Base-by-base conservation (phyloP, 371 early-diverging fungal species). In the Circinella minor region DNA sequence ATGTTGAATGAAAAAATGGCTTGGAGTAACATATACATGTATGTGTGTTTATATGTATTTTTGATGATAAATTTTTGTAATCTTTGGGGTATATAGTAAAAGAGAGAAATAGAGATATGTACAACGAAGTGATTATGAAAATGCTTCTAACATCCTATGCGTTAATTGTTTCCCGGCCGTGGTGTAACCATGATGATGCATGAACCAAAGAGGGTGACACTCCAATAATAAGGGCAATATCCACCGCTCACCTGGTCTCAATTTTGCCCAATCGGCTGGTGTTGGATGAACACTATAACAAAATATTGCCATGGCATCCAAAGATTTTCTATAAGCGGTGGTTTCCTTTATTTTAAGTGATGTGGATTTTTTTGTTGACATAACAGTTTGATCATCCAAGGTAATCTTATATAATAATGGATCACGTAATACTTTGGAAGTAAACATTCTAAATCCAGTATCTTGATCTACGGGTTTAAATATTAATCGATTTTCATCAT, bases 391-490 rank as follows among this genome's bases (percentile, higher is more conserved):
- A 27, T n/a, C 20, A 34, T 57, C 34, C 57, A 57, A 34, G 9
- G 57, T 57, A 8, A 57, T 27, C 36, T 57, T 57, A n/a, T 63
- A 63, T 46, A 63, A 47, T 9, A 3, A n/a, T 9, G 63, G 63
- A 8, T 63, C 47, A 46, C 63, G 63, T 27, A 63, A 63, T 34
- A 63, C 63, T 34, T 47, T 63, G 43, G 63, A 63, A n/a, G 47
- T 63, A 17, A 63, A 63, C 63, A 63, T 63, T 3, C 47, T 43
- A 34, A 63, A 63, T 3, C 47, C 43, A 13, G 27, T n/a, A 17
- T 47, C 46, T 47, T 27, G 63, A 27, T 63, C 3, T 9, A 63
- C 47, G 9, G 63, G 63, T 47, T 46, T 47, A 27, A 63, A 63
- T 6, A 14, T 63, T 14, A 63, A 63, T 4, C 34, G 43, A 43